Evolutionary conservation across 768 basidiomycete genomes (phyloP), one percentile per base, ranked within the genome.

Genomic region (Solioccasus polychromus): DNA sequence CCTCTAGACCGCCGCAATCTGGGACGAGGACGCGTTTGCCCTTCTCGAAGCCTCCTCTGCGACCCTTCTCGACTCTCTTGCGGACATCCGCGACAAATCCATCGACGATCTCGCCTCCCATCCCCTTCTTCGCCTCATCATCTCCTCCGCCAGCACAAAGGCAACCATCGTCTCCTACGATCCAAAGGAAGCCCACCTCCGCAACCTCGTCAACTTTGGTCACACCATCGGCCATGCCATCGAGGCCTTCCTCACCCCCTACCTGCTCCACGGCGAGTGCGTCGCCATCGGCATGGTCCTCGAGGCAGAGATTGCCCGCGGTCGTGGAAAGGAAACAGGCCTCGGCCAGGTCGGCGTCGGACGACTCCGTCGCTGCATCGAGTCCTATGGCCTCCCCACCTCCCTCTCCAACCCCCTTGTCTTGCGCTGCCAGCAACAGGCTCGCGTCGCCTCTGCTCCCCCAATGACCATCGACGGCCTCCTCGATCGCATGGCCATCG

Each of bases 141-240:
- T 87, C 25, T 92, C 88, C 1, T 96, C 93, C 29, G 93, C 93
- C 67, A 85, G 84, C 41, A 94, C 97, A 50, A 99, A 98, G 68
- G 82, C 96, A 1, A 88, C 97, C 68, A 97, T 98, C 57, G 96
- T 98, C 51, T 94, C 95, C 26, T 79, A 91, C 55, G 96, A 99
- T 70, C 92, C 94, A 67, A 89, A 87, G 60, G 96, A 99, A 71
- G 93, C 93, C 0, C 91, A 96, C 18, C 77, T 99, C 32, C 89
- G 96, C 52, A 97, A 97, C 72, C 83, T 99, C 43, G 95, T 99
- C 73, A 99, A 99, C 69, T 98, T 98, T 61, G 96, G 96, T 1
- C 96, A 99, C 68, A 92, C 88, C 34, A 94, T 99, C 58, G 96
- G 96, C 1, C 96, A 99, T 70, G 96, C 95, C 14, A 94, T 98